Evolutionary conservation across 2,329 filamentous ascomycete genomes (phyloP).

Genomic region (Didymella glomerata): DNA sequence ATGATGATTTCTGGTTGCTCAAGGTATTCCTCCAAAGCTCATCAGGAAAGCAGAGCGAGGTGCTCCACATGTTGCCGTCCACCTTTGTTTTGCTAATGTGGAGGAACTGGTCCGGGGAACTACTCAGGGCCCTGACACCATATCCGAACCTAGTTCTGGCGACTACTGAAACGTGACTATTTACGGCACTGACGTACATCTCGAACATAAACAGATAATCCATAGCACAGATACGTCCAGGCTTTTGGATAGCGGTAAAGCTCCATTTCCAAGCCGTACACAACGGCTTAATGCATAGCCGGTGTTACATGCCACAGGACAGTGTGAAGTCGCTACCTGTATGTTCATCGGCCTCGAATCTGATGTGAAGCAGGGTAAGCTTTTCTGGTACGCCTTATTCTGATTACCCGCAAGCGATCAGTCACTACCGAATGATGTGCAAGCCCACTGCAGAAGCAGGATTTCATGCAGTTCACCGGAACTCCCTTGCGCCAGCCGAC

Average conservation of each 20-base stretch:
- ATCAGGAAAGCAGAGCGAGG: background rate
- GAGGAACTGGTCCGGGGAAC: background rate
- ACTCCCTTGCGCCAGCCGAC: conserved; percentile 1
- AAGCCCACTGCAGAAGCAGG: background rate
- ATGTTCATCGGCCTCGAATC: background rate
- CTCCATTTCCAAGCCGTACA: background rate
- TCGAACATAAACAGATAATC: background rate
- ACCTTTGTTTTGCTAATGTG: conserved; percentile 1
- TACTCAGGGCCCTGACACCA: background rate
- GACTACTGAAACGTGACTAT: conserved; percentile 1
- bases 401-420: too few relatives aligned
- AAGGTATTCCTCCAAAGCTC: background rate
- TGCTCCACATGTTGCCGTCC: background rate
- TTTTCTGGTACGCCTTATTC: conserved; percentile 1
- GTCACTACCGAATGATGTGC: conserved; percentile 2
- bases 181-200: background rate
- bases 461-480: conserved; percentile 14
- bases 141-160: conserved; percentile 7
- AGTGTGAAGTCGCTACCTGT: background rate
- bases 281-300: background rate
- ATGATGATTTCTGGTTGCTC: background rate
- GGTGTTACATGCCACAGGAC: conserved; percentile 7
- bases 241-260: conserved; percentile 5
- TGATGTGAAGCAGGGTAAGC: background rate
- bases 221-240: background rate